Evolutionary conservation across 371 early-diverging fungal genomes (phyloP).

Genomic region (Mucor sp.): DNA sequence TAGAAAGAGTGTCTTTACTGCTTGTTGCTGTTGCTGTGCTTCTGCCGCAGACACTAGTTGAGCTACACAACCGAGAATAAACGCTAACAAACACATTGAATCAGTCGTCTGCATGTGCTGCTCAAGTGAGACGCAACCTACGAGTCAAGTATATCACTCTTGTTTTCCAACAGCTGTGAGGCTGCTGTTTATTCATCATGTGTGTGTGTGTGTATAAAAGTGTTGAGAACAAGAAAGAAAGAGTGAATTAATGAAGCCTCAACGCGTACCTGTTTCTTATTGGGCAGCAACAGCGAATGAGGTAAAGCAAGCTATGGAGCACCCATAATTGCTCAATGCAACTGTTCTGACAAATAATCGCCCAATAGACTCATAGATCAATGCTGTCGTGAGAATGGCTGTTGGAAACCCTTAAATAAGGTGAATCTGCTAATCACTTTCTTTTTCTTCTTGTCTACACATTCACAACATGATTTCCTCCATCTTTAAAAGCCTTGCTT

Average conservation of each 20-base stretch:
- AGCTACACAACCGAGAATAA: conserved; percentile 15
- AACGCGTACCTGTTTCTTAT: conserved; percentile 7
- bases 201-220: neutral
- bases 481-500: conserved; percentile 4
- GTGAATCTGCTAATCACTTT: neutral
- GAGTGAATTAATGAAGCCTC: neutral
- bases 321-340: neutral
- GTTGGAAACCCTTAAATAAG: neutral
- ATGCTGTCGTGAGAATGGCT: conserved; percentile 14
- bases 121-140: neutral
- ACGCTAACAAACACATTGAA: neutral
- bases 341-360: conserved; percentile 5
- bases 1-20: neutral
- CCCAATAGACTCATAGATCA: neutral
- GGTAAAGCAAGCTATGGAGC: neutral
- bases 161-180: conserved; percentile 13
- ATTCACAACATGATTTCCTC: neutral
- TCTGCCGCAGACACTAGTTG: conserved; percentile 7
- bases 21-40: neutral
- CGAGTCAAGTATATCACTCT: conserved; percentile 13
- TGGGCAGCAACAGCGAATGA: neutral
- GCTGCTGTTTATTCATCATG: neutral
- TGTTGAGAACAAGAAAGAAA: neutral
- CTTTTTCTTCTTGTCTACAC: neutral
- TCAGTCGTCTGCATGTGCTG: neutral